Percentiles rank a stretch among this genome's conserved stretches.
Conservation (phyloP, 1,139 yeast genomes). For the Blastobotrys capitulatus region DNA sequence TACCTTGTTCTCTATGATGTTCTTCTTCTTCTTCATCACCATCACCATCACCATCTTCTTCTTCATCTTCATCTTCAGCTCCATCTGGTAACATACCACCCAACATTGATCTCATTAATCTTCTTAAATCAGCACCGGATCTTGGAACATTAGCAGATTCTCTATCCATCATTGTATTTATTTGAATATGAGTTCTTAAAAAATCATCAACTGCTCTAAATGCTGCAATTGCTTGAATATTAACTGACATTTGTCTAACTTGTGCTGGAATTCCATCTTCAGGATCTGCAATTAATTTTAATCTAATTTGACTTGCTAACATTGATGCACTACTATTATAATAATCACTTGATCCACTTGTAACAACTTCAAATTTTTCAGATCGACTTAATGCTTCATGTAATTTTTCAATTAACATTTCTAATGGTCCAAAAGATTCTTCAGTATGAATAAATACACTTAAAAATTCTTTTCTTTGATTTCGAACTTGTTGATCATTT, state of each 20-base stretch:
- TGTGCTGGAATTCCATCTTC: conserved; percentile 21
- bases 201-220: conserved; percentile 67
- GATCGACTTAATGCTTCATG: conserved; percentile 73
- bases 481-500: neutral
- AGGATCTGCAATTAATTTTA: conserved; percentile 44
- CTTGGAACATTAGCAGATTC: conserved; percentile 6
- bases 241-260: conserved; percentile 33
- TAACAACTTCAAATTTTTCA: conserved; percentile 68
- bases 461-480: conserved; percentile 41
- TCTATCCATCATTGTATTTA: conserved; percentile 6
- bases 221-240: conserved; percentile 90
- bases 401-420: conserved; percentile 46
- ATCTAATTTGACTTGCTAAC: conserved; percentile 66
- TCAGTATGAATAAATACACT: conserved; percentile 40
- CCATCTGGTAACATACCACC: neutral
- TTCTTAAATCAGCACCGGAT: conserved; percentile 3
- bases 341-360: conserved; percentile 40
- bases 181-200: conserved; percentile 24
- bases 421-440: conserved; percentile 27
- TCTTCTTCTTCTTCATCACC: conserved; percentile 4
- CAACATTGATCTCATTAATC: neutral
- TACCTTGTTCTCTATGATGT: conserved; percentile 10
- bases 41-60: conserved; percentile 15
- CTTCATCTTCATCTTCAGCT: conserved; percentile 11
- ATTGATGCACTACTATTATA: conserved; percentile 35